Evolutionary conservation across 2,329 filamentous ascomycete genomes (phyloP), one percentile per base, ranked within the genome.

Genomic region (Gnomoniopsis sp.): DNA sequence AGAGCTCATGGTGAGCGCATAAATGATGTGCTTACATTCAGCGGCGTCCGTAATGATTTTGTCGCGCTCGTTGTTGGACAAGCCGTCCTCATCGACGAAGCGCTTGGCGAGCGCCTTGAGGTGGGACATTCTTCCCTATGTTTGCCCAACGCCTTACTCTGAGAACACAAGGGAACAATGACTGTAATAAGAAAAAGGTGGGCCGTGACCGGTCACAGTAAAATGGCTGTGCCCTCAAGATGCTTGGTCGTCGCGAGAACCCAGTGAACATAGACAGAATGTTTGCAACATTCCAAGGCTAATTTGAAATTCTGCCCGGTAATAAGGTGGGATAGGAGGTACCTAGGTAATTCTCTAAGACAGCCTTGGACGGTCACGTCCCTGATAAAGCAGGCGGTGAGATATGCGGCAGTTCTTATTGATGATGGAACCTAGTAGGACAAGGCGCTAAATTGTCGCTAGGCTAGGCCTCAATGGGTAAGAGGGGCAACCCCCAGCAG

Each of bases 21-120:
- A 4, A 22, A 15, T 7, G 2, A 3, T 15, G 8, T n/a, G 49
- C 57, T 50, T 44, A 62, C 60, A 62, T 10, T 54, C 53, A 34
- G 57, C 53, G 15, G 60, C 60, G 23, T 59, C 53, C 12, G 49
- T 22, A 21, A 58, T 51, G 22, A 62, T 57, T 49, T 62, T 59
- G 53, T 59, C 52, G 49, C 59, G 57, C 34, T 62, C 60, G 19
- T 62, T 49, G 0, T 36, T 21, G 12, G 60, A 59, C n/a, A 62
- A 50, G n/a, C 49, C 57, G 43, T 62, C 60, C 47, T 55, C 49
- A 30, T 61, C 59, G 38, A 62, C 57, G 36, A 53, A 62, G 57
- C 60, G 60, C 49, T 59, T 52, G 6, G 60, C 60, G 36, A 62
- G 60, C 49, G 48, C 50, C 50, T 53, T 50, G n/a, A 62, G 53